Conservation (phyloP, 129 eudicot genomes). For the Pulicaria dysenterica region DNA sequence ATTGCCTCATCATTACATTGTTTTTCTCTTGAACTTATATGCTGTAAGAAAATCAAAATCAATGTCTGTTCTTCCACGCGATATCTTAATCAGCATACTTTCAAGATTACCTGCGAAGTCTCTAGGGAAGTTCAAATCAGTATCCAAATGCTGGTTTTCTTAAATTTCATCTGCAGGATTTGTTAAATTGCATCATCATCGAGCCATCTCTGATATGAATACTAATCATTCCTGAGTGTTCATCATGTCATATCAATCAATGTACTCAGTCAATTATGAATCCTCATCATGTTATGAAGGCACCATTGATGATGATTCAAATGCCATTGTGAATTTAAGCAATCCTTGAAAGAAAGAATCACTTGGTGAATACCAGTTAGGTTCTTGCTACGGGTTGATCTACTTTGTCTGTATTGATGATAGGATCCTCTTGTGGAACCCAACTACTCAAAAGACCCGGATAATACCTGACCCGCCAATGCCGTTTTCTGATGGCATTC, state of each 20-base stretch:
- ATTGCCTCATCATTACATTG: neutral
- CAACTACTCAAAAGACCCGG: constrained; percentile 21
- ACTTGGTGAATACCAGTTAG: constrained; percentile 6
- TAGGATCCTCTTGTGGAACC: constrained; percentile 35
- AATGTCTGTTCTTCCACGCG: constrained; percentile 33
- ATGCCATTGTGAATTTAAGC: constrained; percentile 15
- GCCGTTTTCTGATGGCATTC: constrained; percentile 2
- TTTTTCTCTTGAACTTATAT: neutral
- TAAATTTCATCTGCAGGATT: constrained; percentile 30
- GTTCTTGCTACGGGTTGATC: constrained; percentile 37
- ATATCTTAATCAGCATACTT: constrained; percentile 40
- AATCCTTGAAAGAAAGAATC: constrained; percentile 19
- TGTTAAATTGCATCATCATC: constrained; percentile 23
- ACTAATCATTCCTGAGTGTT: constrained; percentile 22
- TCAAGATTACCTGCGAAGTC: constrained; percentile 42
- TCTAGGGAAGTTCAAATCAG: constrained; percentile 37
- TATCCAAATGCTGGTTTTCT: constrained; percentile 36
- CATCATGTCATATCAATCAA: constrained; percentile 23
- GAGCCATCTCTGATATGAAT: constrained; percentile 17
- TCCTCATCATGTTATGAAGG: constrained; percentile 30
- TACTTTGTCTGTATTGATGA: constrained; percentile 17
- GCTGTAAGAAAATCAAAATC: constrained; percentile 1
- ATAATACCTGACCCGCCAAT: constrained; percentile 12
- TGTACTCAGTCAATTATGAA: constrained; percentile 25
- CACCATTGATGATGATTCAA: neutral